A percentile compares a stretch with the other conserved stretches of the same genome.
phyloP scores from a whole-genome alignment of 169 alveolate genomes.

The Plasmodium ovale region DNA sequence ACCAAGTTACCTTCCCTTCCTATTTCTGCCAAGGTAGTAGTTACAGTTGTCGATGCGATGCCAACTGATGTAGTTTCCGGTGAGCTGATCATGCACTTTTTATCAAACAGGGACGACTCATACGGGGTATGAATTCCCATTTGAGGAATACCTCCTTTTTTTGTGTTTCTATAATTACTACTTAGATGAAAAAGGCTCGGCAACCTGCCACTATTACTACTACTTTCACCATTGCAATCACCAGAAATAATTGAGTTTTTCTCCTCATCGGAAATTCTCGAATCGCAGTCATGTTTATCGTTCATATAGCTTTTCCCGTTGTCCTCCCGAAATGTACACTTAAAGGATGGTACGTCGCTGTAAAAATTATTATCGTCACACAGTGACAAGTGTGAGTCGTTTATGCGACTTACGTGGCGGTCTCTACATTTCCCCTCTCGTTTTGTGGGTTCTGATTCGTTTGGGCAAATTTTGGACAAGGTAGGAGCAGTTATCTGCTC shows the following conservation, averaged over 20 bases:
- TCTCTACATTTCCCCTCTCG: not conserved
- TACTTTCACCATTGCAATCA: not conserved
- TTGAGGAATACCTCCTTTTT: not conserved
- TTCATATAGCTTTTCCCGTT: not conserved
- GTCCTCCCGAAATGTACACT: slow-evolving; percentile 2
- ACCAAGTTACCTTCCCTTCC: too few relatives aligned
- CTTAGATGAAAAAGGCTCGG: not conserved
- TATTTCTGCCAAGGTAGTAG: not conserved
- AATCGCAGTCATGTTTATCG: not conserved
- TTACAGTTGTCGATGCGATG: not conserved
- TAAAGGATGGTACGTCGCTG: slow-evolving; percentile 23
- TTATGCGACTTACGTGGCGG: not conserved
- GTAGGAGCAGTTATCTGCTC: not conserved
- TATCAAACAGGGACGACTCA: slow-evolving; percentile 15
- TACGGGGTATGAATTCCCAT: not conserved
- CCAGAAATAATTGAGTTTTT: not conserved
- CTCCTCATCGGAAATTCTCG: not conserved
- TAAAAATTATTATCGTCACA: slow-evolving; percentile 1
- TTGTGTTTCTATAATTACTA: not conserved
- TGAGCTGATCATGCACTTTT: too few relatives aligned
- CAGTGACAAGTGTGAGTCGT: not conserved
- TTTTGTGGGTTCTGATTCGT: not conserved
- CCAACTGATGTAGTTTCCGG: not conserved
- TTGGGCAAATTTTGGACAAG: not conserved
- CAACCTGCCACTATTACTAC: not conserved